Conservation (phyloP, 139 green algal genomes). For the Tetraselmis striata region DNA sequence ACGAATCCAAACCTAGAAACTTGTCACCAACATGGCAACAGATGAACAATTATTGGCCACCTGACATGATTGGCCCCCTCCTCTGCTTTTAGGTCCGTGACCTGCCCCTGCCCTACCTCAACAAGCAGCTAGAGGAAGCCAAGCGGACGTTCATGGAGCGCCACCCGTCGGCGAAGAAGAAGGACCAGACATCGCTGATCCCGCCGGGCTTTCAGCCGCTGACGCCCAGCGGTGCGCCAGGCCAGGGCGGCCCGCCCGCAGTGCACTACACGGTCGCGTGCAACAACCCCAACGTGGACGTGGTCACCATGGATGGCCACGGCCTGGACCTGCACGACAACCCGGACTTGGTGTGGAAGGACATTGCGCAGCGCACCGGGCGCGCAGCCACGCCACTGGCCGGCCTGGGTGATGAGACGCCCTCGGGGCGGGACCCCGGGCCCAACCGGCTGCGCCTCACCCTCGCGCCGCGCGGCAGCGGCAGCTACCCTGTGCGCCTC, state of each 20-base stretch:
- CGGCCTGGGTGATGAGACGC: constrained; percentile 1
- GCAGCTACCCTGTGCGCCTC: constrained; percentile 58
- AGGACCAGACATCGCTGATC: constrained; percentile 37
- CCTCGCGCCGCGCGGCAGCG: constrained; percentile 41
- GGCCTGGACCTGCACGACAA: constrained; percentile 9
- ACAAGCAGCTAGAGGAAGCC: constrained; percentile 52
- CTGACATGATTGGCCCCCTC: too few relatives aligned
- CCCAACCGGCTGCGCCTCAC: constrained; percentile 36
- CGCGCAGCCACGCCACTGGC: not conserved
- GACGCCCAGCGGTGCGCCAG: constrained; percentile 4
- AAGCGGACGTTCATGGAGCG: constrained; percentile 57
- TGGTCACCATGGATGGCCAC: not conserved
- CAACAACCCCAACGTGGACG: constrained; percentile 6
- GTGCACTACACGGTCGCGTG: not conserved
- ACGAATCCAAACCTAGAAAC: too few relatives aligned
- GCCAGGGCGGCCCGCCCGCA: not conserved
- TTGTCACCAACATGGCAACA: too few relatives aligned
- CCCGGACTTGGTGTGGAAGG: not conserved
- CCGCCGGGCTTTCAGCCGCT: not conserved
- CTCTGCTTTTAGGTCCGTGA: constrained; percentile 20
- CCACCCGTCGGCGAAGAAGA: constrained; percentile 61
- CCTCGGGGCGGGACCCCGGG: not conserved
- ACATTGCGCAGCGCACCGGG: not conserved
- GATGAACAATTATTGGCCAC: too few relatives aligned
- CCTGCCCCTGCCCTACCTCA: constrained; percentile 26